Conservation (phyloP, 2,329 filamentous ascomycete species). For the Diaporthe longicolla region DNA sequence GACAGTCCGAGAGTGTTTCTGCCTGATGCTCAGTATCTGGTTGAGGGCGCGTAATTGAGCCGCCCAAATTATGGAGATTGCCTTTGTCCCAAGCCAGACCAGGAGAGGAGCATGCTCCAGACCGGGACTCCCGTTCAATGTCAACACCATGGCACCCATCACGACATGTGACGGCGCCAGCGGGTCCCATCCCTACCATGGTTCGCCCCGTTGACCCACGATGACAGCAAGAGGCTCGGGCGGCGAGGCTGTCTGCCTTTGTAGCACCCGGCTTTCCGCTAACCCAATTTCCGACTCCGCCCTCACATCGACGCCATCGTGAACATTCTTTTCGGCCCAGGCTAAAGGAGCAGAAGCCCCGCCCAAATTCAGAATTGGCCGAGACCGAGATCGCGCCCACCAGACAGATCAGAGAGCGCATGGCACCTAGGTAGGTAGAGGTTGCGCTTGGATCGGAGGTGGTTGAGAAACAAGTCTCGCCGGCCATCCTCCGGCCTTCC, state of each 20-base stretch:
- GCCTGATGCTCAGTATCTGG: conserved; percentile 1
- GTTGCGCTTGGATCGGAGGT: background rate
- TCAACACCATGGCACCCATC: conserved; percentile 26
- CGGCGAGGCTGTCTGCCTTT: conserved; percentile 1
- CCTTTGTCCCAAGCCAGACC: conserved; percentile 11
- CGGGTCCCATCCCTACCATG: background rate
- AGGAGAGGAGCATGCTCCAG: background rate
- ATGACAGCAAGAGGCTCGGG: conserved; percentile 1
- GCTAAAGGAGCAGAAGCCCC: background rate
- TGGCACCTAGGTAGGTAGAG: background rate
- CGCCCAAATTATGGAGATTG: conserved; percentile 15
- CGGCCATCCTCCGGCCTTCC: conserved; percentile 32
- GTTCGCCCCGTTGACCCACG: background rate
- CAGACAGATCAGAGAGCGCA: background rate
- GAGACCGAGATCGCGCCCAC: background rate
- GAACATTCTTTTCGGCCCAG: background rate
- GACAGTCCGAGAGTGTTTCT: conserved; percentile 1
- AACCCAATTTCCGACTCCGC: background rate
- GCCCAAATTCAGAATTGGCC: background rate
- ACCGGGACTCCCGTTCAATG: background rate
- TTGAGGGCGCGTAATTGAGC: conserved; percentile 20
- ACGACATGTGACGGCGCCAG: conserved; percentile 27
- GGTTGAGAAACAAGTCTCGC: conserved; percentile 15
- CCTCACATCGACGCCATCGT: conserved; percentile 18
- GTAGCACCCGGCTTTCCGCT: conserved; percentile 10